Evolutionary conservation across 768 basidiomycete genomes (phyloP).

Genomic region (Tulasnella sp.): DNA sequence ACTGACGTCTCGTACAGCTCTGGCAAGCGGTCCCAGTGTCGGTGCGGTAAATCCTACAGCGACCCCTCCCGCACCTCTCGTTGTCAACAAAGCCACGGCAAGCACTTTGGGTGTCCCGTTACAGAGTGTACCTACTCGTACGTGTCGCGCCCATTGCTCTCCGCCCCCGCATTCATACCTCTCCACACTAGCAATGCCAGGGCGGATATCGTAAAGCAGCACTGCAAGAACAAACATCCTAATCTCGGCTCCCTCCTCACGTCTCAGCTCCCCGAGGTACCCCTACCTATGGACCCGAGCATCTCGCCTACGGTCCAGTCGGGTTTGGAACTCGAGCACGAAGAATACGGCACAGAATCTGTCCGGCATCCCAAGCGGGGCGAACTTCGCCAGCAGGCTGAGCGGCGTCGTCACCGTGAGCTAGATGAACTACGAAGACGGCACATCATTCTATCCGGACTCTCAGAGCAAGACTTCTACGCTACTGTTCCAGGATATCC

Average conservation of each 20-base stretch:
- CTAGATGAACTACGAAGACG: too few species aligned
- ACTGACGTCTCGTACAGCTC: neutral
- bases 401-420: too few species aligned
- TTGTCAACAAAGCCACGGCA: neutral
- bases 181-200: neutral
- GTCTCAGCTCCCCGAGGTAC: neutral
- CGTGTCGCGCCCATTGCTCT: neutral
- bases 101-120: neutral
- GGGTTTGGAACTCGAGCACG: too few species aligned
- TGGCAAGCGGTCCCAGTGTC: neutral
- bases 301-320: too few species aligned
- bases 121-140: neutral
- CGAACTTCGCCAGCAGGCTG: too few species aligned
- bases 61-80: neutral
- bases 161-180: neutral
- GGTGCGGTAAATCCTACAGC: neutral
- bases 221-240: slow-evolving; percentile 1
- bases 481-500: too few species aligned
- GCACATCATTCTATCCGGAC: too few species aligned
- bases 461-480: too few species aligned
- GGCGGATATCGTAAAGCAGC: slow-evolving; percentile 1
- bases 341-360: too few species aligned
- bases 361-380: too few species aligned
- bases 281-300: too few species aligned
- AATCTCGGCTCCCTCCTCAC: neutral